Percentiles rank a stretch among this genome's conserved stretches.
Evolutionary conservation across 176 grass and related monocot genomes (phyloP).

Genomic region (Ensete ventricosum): DNA sequence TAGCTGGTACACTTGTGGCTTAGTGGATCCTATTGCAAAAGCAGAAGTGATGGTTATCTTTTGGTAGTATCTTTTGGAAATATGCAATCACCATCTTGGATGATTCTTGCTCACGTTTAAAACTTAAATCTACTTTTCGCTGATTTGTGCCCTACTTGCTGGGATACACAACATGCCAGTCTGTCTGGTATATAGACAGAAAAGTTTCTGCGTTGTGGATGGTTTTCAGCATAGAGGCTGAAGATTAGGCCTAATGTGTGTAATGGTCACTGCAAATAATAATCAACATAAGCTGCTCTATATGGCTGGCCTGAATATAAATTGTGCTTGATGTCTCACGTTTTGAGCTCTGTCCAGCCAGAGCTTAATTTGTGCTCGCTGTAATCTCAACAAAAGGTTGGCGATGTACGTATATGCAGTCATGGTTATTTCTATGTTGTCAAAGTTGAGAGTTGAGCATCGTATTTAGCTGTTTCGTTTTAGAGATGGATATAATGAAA

Average conservation of each 20-base stretch:
- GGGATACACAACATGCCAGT: too few species aligned
- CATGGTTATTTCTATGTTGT: not conserved
- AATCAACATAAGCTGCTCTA: not conserved
- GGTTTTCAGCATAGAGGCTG: too few species aligned
- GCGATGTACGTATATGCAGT: not conserved
- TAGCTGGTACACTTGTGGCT: not conserved
- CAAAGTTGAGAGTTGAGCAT: not conserved
- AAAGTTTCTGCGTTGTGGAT: too few species aligned
- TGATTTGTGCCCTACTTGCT: too few species aligned
- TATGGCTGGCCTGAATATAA: not conserved
- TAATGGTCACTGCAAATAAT: too few species aligned
- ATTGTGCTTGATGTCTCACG: not conserved
- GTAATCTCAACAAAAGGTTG: not conserved
- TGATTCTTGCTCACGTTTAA: too few species aligned
- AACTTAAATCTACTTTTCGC: too few species aligned
- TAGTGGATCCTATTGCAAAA: not conserved
- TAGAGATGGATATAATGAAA: not conserved
- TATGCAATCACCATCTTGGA: too few species aligned
- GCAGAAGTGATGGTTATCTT: not conserved
- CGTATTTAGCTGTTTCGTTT: not conserved
- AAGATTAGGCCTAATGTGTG: too few species aligned
- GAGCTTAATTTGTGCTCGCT: not conserved
- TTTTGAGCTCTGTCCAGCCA: not conserved
- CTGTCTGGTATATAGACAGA: too few species aligned
- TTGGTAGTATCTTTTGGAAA: not conserved